These are phyloP conservation scores for Penicilliopsis zonata DNA, from an alignment of 495 filamentous ascomycete species.

Conservation along the genomic window DNA sequence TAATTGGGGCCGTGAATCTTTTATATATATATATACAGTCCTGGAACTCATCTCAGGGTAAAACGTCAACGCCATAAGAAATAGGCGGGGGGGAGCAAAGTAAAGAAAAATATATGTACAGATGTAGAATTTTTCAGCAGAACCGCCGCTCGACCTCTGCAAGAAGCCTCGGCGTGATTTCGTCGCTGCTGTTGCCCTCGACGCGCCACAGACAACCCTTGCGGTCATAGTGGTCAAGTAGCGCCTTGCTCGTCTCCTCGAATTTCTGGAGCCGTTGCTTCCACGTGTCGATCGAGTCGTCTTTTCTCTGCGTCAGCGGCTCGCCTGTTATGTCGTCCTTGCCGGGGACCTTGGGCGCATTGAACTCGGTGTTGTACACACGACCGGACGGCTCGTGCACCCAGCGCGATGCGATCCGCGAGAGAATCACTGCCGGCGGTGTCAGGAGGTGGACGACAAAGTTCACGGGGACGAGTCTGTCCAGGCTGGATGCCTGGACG, in stretches of 20 bases:
- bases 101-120: conserved; percentile 9
- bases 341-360: conserved; percentile 67
- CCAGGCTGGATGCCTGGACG: conserved; percentile 62
- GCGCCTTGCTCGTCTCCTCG: conserved; percentile 69
- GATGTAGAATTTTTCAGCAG: conserved; percentile 20
- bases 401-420: conserved; percentile 83
- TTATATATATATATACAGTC: too few relatives aligned
- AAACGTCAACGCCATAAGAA: conserved; percentile 1
- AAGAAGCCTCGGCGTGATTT: conserved; percentile 80
- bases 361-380: conserved; percentile 89
- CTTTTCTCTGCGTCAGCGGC: conserved; percentile 62
- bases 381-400: conserved; percentile 86
- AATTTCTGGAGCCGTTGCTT: conserved; percentile 67
- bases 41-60: too few relatives aligned
- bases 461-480: conserved; percentile 78
- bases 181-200: conserved; percentile 76
- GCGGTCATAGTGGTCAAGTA: conserved; percentile 80
- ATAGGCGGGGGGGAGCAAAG: neutral
- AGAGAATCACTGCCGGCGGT: conserved; percentile 61
- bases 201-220: conserved; percentile 85
- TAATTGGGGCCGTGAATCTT: too few relatives aligned
- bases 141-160: conserved; percentile 72
- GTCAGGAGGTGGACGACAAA: conserved; percentile 55
- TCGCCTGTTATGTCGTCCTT: conserved; percentile 90
- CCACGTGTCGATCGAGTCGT: conserved; percentile 84